Evolutionary conservation across 495 filamentous ascomycete species (phyloP).

Genomic region (Aspergillus kassunensis): DNA sequence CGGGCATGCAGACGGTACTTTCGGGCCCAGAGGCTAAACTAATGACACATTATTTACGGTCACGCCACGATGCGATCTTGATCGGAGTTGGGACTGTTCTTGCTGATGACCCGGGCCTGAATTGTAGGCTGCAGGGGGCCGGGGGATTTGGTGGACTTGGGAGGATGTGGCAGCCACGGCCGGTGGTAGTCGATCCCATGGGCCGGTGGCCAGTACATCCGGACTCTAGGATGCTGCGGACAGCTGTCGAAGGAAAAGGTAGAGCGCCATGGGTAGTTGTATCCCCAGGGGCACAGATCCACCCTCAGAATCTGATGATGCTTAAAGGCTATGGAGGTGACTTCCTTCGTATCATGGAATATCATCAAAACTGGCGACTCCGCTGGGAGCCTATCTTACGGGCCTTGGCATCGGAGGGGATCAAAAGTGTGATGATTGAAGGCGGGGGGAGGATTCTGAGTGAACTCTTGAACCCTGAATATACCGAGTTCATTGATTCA

Average conservation of each 20-base stretch:
- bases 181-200: slow-evolving; percentile 72
- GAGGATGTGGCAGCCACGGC: slow-evolving; percentile 64
- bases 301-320: slow-evolving; percentile 42
- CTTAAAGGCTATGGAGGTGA: slow-evolving; percentile 49
- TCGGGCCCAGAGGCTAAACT: slow-evolving; percentile 79
- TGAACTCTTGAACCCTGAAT: slow-evolving; percentile 59
- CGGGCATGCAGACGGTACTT: slow-evolving; percentile 70
- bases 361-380: slow-evolving; percentile 47
- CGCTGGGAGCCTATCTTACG: slow-evolving; percentile 62
- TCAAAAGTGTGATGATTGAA: slow-evolving; percentile 84
- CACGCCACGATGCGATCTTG: slow-evolving; percentile 76
- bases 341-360: slow-evolving; percentile 46
- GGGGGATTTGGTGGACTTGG: slow-evolving; percentile 50
- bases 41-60: slow-evolving; percentile 88
- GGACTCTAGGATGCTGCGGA: slow-evolving; percentile 57
- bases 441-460: slow-evolving; percentile 78
- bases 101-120: slow-evolving; percentile 80
- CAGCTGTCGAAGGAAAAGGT: slow-evolving; percentile 63
- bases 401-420: slow-evolving; percentile 52
- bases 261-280: slow-evolving; percentile 69
- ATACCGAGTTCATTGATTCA: slow-evolving; percentile 61
- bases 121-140: slow-evolving; percentile 63
- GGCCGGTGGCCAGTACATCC: slow-evolving; percentile 61
- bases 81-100: slow-evolving; percentile 80
- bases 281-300: slow-evolving; percentile 45